phyloP scores from a whole-genome alignment of 768 basidiomycete genomes.

The Lactarius sanguifluus region DNA sequence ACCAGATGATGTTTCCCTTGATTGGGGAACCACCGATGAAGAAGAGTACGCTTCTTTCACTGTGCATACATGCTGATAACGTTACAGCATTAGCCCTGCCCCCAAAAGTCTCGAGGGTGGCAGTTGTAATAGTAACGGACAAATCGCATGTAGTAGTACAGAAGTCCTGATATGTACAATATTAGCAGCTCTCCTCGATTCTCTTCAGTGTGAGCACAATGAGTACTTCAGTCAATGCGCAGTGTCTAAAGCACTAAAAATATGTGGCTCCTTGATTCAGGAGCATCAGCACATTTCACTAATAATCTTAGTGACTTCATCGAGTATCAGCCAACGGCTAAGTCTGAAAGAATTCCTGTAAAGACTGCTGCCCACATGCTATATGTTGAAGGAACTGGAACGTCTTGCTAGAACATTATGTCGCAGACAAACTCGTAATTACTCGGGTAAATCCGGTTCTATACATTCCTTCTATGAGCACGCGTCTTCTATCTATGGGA shows the following conservation, averaged over 20 bases:
- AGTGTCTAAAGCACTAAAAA: background rate
- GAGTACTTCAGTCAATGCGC: background rate
- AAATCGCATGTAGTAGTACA: too few species aligned
- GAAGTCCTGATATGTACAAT: too few species aligned
- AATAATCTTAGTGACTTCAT: background rate
- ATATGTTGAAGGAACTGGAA: background rate
- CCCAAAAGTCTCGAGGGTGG: too few species aligned
- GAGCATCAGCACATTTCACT: background rate
- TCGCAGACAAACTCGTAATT: background rate
- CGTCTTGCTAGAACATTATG: background rate
- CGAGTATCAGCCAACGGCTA: background rate
- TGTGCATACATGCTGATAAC: too few species aligned
- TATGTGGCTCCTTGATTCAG: background rate
- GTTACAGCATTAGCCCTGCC: too few species aligned
- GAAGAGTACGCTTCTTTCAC: too few species aligned
- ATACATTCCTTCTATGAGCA: background rate
- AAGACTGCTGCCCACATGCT: background rate
- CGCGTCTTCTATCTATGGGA: background rate
- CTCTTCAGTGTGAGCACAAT: too few species aligned
- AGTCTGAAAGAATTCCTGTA: background rate
- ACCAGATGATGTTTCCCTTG: too few species aligned
- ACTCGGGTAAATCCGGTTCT: too few species aligned
- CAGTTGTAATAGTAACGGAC: too few species aligned
- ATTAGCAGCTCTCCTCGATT: too few species aligned
- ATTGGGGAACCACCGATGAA: too few species aligned